phyloP scores from a whole-genome alignment of 306 rosid species.

The Ormosia semicastrata region DNA sequence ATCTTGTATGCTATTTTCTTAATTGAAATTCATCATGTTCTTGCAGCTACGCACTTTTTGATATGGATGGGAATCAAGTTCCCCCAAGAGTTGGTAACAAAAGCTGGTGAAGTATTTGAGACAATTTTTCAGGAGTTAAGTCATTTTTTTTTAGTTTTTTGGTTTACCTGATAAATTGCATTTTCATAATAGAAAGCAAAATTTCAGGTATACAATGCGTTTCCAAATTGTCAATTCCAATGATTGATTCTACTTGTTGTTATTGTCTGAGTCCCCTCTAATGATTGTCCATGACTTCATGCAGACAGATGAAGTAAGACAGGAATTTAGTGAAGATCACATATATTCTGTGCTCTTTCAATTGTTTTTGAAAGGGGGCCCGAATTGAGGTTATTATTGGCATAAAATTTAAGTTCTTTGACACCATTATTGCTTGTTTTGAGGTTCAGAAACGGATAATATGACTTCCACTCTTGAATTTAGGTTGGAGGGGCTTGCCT shows the following conservation, averaged over 20 bases:
- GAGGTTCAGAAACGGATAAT: conserved; percentile 11
- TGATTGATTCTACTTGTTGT: conserved; percentile 10
- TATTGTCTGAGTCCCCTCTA: conserved; percentile 26
- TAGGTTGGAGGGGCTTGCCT: conserved; percentile 90
- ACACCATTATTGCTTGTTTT: background rate
- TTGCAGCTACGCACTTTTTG: conserved; percentile 70
- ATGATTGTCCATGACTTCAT: conserved; percentile 21
- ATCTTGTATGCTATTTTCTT: background rate
- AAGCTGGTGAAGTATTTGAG: conserved; percentile 36
- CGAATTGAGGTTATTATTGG: conserved; percentile 58
- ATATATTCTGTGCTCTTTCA: conserved; percentile 72
- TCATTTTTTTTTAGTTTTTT: background rate
- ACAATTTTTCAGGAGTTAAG: conserved; percentile 56
- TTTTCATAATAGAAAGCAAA: background rate
- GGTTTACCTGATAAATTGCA: background rate
- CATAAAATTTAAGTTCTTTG: background rate
- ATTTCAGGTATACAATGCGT: background rate
- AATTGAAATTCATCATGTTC: background rate
- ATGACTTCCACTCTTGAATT: conserved; percentile 15
- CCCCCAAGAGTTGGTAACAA: conserved; percentile 60
- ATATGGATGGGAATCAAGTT: conserved; percentile 75
- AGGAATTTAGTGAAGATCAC: conserved; percentile 61
- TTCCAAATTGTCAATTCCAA: background rate
- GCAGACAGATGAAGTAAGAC: conserved; percentile 73
- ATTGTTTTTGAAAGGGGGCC: conserved; percentile 84